Base-by-base conservation (phyloP, 73 alveolate genomes). In the Stentor roeselii region DNA sequence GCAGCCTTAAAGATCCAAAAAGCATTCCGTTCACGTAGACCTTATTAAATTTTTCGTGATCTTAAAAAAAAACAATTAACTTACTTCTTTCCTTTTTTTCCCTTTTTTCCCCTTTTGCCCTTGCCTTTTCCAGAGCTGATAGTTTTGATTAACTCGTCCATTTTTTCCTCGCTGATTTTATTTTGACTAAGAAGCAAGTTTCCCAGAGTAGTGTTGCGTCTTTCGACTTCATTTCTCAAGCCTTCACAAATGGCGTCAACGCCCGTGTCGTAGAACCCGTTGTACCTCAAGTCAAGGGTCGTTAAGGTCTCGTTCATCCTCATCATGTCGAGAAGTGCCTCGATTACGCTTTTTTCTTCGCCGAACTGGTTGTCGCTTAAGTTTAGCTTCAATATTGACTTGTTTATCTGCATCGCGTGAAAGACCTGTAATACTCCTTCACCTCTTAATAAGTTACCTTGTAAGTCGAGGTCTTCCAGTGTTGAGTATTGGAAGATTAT, bases 351-450 rank as follows among this genome's bases (percentile, higher is more conserved):
- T 84, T 88, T 84, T 42, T 86, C 84, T n/a, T 74, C 80, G 1
- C 93, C 93, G 75, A 88, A 88, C 75, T 75, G 84, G 21, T 84
- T 88, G 75, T 88, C 89, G 59, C 83, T 75, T 38, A 88, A 78
- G 76, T 88, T 84, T 38, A 88, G 61, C 59, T 84, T 82, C 39
- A 75, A 84, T 58, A 88, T 67, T 27, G 92, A 61, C 31, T 86
- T 82, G 84, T 85, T 88, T 39, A 59, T 76, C 38, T 75, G 83
- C 58, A 88, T 50, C 39, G 60, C 88, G 36, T 84, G 78, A 37
- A 87, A 88, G 38, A 88, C 75, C 60, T 60, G 75, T 34, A 60
- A 59, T 4, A 88, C 93, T 0, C 93, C 93, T 84, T 74, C 91
- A 74, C 83, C 86, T 60, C 75, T 83, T 30, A 88, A 60, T 0